Percentiles rank a stretch among this genome's conserved stretches.
phyloP scores from a whole-genome alignment of 495 filamentous ascomycete genomes.

The Halenospora varia region DNA sequence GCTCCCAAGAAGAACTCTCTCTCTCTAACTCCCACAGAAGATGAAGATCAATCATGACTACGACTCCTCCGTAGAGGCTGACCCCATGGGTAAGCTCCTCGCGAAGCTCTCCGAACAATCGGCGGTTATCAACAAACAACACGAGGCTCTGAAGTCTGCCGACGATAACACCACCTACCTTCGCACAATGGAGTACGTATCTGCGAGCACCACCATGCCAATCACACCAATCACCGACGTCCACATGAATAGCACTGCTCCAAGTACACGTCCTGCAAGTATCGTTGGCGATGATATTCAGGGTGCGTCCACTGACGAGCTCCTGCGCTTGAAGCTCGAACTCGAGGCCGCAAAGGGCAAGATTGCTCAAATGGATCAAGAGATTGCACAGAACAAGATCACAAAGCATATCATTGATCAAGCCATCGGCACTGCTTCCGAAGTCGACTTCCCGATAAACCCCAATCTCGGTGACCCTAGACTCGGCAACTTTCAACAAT shows the following conservation, averaged over 20 bases:
- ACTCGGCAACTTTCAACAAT: conserved; percentile 46
- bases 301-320: conserved; percentile 33
- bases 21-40: conserved; percentile 36
- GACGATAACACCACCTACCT: conserved; percentile 37
- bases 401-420: conserved; percentile 73
- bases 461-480: conserved; percentile 35
- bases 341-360: conserved; percentile 73
- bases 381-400: conserved; percentile 73
- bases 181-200: conserved; percentile 36
- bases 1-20: too few species aligned
- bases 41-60: conserved; percentile 44
- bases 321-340: conserved; percentile 60
- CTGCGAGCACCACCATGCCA: conserved; percentile 47
- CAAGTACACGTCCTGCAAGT: conserved; percentile 42
- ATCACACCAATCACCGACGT: conserved; percentile 55
- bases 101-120: conserved; percentile 68
- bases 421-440: conserved; percentile 59
- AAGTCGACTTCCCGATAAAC: conserved; percentile 38
- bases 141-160: conserved; percentile 39
- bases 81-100: conserved; percentile 56
- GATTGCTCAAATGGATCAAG: conserved; percentile 78
- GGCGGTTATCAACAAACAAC: conserved; percentile 49
- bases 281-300: conserved; percentile 28
- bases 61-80: conserved; percentile 25
- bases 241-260: conserved; percentile 33